phyloP scores from a whole-genome alignment of 164 flowering plant species.

The Hamamelis virginiana region DNA sequence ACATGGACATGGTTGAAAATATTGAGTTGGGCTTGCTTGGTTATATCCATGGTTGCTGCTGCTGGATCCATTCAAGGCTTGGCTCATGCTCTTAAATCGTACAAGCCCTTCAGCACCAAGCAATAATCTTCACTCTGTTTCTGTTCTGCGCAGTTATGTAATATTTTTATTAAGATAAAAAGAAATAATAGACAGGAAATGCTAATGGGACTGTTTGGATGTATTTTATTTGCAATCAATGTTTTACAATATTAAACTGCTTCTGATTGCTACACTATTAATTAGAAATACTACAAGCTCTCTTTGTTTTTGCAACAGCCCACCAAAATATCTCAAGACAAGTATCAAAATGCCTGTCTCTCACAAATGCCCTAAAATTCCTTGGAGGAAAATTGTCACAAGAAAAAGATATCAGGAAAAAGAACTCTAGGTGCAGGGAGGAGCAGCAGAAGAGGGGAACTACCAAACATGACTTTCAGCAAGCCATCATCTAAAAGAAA shows the following conservation, averaged over 20 bases:
- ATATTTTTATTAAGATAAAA: conserved; percentile 1
- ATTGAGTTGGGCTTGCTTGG: conserved; percentile 64
- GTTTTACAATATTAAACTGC: background rate
- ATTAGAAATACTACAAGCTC: too few relatives aligned
- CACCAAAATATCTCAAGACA: too few relatives aligned
- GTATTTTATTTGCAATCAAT: background rate
- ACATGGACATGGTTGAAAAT: conserved; percentile 72
- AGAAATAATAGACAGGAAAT: too few relatives aligned
- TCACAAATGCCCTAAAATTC: too few relatives aligned
- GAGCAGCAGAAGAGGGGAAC: too few relatives aligned
- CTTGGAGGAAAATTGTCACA: too few relatives aligned
- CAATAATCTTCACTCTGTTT: conserved; percentile 3
- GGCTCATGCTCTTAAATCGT: conserved; percentile 36
- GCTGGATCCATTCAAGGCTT: conserved; percentile 80
- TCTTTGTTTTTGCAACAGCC: background rate
- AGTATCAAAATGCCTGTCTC: too few relatives aligned
- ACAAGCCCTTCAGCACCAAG: conserved; percentile 58
- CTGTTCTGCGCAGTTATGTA: background rate
- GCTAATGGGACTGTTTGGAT: background rate
- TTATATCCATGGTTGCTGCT: conserved; percentile 65
- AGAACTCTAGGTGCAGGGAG: too few relatives aligned
- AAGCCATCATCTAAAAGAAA: too few relatives aligned
- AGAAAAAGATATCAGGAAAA: too few relatives aligned
- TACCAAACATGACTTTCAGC: too few relatives aligned
- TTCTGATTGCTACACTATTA: background rate